These are phyloP conservation scores for Apiospora aurea DNA, from an alignment of 2,329 filamentous ascomycete species.

Conservation along the genomic window DNA sequence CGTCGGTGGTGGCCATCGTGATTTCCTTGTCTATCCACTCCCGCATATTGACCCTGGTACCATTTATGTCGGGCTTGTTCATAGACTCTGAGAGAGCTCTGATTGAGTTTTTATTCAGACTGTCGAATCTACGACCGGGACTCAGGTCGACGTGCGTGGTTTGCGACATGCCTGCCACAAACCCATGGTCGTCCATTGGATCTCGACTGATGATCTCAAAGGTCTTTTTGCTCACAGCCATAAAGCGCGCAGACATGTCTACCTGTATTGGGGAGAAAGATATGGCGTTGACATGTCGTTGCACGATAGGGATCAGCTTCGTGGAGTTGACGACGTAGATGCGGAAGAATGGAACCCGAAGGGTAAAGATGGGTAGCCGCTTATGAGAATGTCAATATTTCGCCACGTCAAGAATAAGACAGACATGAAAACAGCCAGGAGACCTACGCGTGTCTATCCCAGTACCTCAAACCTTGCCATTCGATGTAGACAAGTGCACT, in stretches of 20 bases:
- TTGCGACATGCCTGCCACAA: constrained; percentile 30
- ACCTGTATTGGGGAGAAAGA: constrained; percentile 23
- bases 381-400: neutral
- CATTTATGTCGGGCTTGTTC: neutral
- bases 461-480: neutral
- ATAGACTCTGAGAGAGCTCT: neutral
- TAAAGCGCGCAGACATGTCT: constrained; percentile 23
- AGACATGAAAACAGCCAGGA: neutral
- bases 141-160: constrained; percentile 29
- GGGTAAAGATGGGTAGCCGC: constrained; percentile 28
- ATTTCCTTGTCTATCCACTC: constrained; percentile 29
- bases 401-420: neutral
- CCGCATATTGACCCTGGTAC: constrained; percentile 23
- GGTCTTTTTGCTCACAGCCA: constrained; percentile 29
- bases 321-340: constrained; percentile 29
- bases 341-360: constrained; percentile 26
- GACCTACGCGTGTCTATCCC: neutral
- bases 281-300: constrained; percentile 26
- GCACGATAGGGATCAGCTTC: constrained; percentile 28
- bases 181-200: constrained; percentile 29
- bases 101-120: neutral
- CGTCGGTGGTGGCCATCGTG: constrained; percentile 32
- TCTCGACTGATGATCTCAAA: constrained; percentile 28
- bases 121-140: neutral
- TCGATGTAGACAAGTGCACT: neutral